Evolutionary conservation across 1,284 basidiomycete genomes (phyloP).

Genomic region (Ceraceosorus bombacis): DNA sequence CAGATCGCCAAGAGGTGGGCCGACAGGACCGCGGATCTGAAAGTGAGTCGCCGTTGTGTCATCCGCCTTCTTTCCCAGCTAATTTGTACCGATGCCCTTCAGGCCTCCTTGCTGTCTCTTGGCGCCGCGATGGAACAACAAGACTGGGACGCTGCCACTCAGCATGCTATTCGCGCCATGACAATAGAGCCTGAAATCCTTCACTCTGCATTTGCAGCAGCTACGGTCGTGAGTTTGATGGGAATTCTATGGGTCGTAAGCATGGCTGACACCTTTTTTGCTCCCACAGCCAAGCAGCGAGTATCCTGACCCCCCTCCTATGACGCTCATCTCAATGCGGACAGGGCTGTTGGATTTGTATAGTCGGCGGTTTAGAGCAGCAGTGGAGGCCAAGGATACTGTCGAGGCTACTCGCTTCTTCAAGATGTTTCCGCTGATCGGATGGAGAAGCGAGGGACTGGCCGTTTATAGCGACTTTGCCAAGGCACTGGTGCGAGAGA

Average conservation of each 20-base stretch:
- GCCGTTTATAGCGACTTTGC: constrained; percentile 89
- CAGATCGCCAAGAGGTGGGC: constrained; percentile 76
- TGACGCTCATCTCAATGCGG: constrained; percentile 70
- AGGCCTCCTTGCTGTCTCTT: constrained; percentile 60
- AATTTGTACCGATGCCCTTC: constrained; percentile 10
- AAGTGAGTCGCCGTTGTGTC: constrained; percentile 54
- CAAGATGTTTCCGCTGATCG: constrained; percentile 89
- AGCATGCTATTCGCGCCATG: constrained; percentile 84
- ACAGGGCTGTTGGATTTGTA: constrained; percentile 71
- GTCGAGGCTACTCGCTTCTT: constrained; percentile 87
- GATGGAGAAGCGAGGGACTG: constrained; percentile 73
- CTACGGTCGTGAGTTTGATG: constrained; percentile 56
- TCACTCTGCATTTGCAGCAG: constrained; percentile 74
- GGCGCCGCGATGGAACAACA: constrained; percentile 69
- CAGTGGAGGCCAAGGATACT: constrained; percentile 58
- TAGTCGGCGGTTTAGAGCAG: constrained; percentile 65
- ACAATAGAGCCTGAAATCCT: constrained; percentile 68
- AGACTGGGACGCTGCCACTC: constrained; percentile 91
- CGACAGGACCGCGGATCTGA: constrained; percentile 77
- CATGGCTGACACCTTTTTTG: not conserved
- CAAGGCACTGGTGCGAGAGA: constrained; percentile 64
- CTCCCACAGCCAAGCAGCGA: constrained; percentile 63
- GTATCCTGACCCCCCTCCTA: constrained; percentile 72
- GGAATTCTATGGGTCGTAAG: not conserved
- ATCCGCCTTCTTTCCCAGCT: constrained; percentile 9